Evolutionary conservation across 805 yeast genomes (phyloP), one percentile per base, ranked within the genome.

Genomic region (Yamadazyma ubonensis): DNA sequence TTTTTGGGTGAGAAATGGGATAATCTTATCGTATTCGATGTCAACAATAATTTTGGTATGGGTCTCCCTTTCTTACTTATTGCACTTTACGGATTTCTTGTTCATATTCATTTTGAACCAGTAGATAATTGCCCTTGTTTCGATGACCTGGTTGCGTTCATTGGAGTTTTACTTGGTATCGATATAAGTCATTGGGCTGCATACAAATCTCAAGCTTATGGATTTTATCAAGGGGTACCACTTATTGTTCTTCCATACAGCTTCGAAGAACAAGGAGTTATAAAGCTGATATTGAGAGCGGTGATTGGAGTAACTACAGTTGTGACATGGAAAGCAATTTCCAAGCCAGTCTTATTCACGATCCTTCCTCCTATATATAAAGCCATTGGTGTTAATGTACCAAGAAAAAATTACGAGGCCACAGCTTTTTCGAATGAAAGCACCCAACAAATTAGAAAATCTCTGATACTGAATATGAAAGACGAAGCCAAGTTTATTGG

Each of bases 41-140:
- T 29, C 5, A 10, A 25, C 14, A 49, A 59, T 31, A 54, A 51
- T 34, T 46, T 47, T 23, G 48, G 59, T 2, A 49, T 38, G 6
- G 58, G 60, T 11, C 67, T 78, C 2, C 39, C 75, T 0, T 9
- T 58, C 0, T 49, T 71, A 1, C 53, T 78, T 1, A 51, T 67
- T 0, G 50, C 67, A 17, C 68, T 73, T 1, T 71, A 72, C 50
- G 55, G 82, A 31, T 45, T 63, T 1, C 52, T 84, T 23, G 73
- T 90, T 16, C 80, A 83, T 51, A 60, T 71, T 29, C 96, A 89
- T 61, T 85, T 89, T 0, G 78, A 75, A 42, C 98, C 98, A 1
- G 80, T 85, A 15, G 99, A 93, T 52, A 84, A 82, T 49, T 91
- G 99, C 56, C 99, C 99, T 1, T 93, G 99, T 59, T 91, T 83